A percentile compares a stretch with the other conserved stretches of the same genome.
These are phyloP conservation scores for Diplosphaera chodatii DNA, from an alignment of 139 green algal genomes.

Conservation along the genomic window DNA sequence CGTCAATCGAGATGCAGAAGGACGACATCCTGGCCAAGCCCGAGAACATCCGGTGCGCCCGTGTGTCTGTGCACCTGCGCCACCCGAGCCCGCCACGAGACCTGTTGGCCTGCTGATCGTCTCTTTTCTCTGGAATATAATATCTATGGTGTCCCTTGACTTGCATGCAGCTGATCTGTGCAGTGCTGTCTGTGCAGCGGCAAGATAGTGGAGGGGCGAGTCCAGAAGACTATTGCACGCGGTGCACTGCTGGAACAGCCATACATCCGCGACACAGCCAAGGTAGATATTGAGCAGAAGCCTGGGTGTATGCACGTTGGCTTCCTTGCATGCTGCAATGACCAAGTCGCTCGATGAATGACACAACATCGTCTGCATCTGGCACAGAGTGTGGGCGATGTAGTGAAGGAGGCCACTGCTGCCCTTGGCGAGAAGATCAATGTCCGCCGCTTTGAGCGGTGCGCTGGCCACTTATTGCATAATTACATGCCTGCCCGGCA, in stretches of 20 bases:
- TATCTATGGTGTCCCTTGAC: too few relatives aligned
- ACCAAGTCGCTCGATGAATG: too few relatives aligned
- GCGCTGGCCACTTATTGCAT: too few relatives aligned
- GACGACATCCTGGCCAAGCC: constrained; percentile 93
- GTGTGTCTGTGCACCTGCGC: background rate
- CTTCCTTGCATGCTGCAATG: too few relatives aligned
- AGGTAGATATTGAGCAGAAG: constrained; percentile 27
- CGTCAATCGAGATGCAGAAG: constrained; percentile 88
- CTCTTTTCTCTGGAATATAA: too few relatives aligned
- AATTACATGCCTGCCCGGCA: too few relatives aligned
- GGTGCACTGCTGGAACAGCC: constrained; percentile 83
- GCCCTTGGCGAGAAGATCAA: constrained; percentile 87
- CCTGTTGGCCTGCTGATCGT: too few relatives aligned
- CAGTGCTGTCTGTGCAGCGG: too few relatives aligned
- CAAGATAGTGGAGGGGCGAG: constrained; percentile 92
- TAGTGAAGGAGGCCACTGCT: constrained; percentile 86
- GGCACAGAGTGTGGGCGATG: constrained; percentile 48
- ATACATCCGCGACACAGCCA: constrained; percentile 83
- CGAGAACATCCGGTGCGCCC: constrained; percentile 74
- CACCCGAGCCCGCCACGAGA: too few relatives aligned
- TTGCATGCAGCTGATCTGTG: too few relatives aligned
- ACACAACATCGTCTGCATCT: too few relatives aligned
- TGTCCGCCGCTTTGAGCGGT: constrained; percentile 76
- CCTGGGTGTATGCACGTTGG: too few relatives aligned
- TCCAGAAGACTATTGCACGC: constrained; percentile 82